Percentiles rank a stretch among this genome's conserved stretches.
Evolutionary conservation across 495 filamentous ascomycete genomes (phyloP).

Genomic region (Trichocladium antarcticum): DNA sequence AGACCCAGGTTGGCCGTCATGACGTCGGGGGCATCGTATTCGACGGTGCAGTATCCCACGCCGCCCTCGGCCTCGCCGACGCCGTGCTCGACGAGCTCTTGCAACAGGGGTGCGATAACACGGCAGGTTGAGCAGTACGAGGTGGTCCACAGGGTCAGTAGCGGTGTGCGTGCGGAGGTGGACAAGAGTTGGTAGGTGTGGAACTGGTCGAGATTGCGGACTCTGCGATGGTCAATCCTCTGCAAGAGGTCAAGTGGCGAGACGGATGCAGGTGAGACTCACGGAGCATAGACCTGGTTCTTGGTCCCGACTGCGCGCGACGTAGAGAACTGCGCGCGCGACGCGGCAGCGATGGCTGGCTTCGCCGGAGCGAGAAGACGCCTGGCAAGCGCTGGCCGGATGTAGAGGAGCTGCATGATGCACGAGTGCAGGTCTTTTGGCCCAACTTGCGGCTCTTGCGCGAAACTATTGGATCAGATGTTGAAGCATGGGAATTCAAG

Average conservation of each 20-base stretch:
- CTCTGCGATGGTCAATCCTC: constrained; percentile 25
- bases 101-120: constrained; percentile 42
- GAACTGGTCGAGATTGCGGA: constrained; percentile 51
- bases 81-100: constrained; percentile 42
- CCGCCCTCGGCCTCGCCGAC: constrained; percentile 51
- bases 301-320: constrained; percentile 19
- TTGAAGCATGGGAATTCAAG: no score
- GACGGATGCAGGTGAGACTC: constrained; percentile 13
- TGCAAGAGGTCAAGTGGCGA: neutral
- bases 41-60: constrained; percentile 49
- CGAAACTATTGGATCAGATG: neutral
- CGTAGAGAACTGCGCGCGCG: constrained; percentile 20
- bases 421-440: no score
- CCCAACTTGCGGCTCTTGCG: no score
- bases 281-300: constrained; percentile 41
- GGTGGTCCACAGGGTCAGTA: constrained; percentile 61
- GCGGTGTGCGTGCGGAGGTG: constrained; percentile 44
- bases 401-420: no score
- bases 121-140: constrained; percentile 53
- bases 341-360: neutral
- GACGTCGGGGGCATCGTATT: constrained; percentile 51
- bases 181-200: constrained; percentile 49
- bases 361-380: neutral
- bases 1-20: constrained; percentile 41
- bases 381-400: neutral